Percentiles rank a stretch among this genome's conserved stretches.
Conservation (phyloP, 169 alveolate genomes). For the Cardiosporidium cionae region DNA sequence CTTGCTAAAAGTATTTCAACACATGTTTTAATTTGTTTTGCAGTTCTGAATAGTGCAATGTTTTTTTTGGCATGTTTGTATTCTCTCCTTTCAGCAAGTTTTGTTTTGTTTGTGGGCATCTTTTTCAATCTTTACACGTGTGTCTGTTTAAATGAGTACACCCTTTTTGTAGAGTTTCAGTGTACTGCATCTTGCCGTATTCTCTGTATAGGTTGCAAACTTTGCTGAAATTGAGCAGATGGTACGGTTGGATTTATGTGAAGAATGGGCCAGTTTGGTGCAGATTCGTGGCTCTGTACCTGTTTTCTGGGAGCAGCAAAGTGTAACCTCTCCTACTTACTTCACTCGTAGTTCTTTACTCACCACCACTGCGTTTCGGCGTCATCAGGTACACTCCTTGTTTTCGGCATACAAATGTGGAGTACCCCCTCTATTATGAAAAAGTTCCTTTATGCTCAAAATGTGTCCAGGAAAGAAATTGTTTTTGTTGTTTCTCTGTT, state of each 20-base stretch:
- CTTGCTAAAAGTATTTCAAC: slow-evolving; percentile 22
- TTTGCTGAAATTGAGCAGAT: slow-evolving; percentile 30
- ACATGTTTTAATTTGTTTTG: slow-evolving; percentile 16
- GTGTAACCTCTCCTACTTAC: slow-evolving; percentile 55
- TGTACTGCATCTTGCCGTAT: too few species aligned
- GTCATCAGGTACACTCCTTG: slow-evolving; percentile 29
- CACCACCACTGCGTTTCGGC: slow-evolving; percentile 46
- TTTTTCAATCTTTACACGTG: background rate
- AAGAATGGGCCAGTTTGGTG: slow-evolving; percentile 13
- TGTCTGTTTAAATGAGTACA: background rate
- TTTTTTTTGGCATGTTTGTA: background rate
- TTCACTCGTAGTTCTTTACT: slow-evolving; percentile 38
- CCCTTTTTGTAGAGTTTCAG: too few species aligned
- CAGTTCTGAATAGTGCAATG: background rate
- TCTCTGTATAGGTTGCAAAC: slow-evolving; percentile 8
- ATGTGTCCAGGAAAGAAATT: background rate
- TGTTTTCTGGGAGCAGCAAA: slow-evolving; percentile 88
- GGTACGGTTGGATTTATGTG: background rate
- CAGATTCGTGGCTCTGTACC: slow-evolving; percentile 91
- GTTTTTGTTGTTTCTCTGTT: background rate
- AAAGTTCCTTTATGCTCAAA: background rate
- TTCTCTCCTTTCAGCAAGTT: background rate
- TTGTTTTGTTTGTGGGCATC: background rate
- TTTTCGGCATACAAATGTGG: too few species aligned
- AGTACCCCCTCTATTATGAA: background rate